A percentile compares a stretch with the other conserved stretches of the same genome.
Conservation (phyloP, 306 rosid genomes). For the Vigna hirtella region DNA sequence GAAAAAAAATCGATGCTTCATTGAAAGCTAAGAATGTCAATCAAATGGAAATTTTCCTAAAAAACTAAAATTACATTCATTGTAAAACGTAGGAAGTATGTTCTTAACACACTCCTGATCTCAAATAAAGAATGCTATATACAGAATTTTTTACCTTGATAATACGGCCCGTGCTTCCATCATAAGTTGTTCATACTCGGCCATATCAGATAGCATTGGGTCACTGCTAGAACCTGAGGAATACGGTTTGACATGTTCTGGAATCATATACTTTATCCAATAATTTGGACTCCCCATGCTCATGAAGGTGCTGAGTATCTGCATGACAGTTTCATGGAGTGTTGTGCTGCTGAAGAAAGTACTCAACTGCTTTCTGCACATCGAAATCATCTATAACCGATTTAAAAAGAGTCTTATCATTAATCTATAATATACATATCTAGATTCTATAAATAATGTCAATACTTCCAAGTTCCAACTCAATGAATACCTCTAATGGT, state of each 20-base stretch:
- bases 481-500: constrained; percentile 13
- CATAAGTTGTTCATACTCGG: constrained; percentile 82
- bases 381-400: constrained; percentile 38
- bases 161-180: constrained; percentile 77
- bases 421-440: constrained; percentile 35
- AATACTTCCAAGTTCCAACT: constrained; percentile 6
- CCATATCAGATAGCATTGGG: constrained; percentile 47
- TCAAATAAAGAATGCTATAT: too few species aligned
- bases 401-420: constrained; percentile 39
- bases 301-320: constrained; percentile 75
- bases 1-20: too few species aligned
- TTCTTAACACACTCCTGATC: background rate
- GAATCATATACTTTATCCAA: constrained; percentile 87
- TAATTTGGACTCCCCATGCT: constrained; percentile 70
- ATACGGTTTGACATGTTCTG: constrained; percentile 57
- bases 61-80: too few species aligned
- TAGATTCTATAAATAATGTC: constrained; percentile 31
- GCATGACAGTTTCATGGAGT: constrained; percentile 66
- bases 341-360: constrained; percentile 64
- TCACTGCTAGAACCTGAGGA: constrained; percentile 49
- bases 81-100: background rate
- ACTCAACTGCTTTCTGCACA: constrained; percentile 80
- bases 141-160: constrained; percentile 60
- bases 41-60: too few species aligned
- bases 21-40: too few species aligned